Evolutionary conservation across 805 yeast genomes (phyloP).

Genomic region (Candida ascalaphidarum): DNA sequence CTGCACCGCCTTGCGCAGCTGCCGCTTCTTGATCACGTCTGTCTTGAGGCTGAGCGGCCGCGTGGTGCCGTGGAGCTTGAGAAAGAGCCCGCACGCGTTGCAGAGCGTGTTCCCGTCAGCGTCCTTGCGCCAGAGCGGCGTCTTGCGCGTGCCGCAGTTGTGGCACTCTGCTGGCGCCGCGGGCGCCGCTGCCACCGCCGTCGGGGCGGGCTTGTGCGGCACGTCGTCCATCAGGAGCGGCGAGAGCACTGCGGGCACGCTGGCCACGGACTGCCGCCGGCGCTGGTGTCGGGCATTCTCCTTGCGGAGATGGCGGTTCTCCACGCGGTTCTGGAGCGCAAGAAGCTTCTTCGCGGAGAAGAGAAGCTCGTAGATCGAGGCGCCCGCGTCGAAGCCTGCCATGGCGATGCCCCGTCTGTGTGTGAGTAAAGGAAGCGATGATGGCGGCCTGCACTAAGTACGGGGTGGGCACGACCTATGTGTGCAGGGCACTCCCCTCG

Average conservation of each 20-base stretch:
- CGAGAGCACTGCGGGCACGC: constrained; percentile 28
- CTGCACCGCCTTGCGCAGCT: constrained; percentile 37
- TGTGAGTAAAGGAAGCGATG: too few species aligned
- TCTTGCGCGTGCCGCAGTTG: constrained; percentile 51
- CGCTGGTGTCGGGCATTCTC: constrained; percentile 20
- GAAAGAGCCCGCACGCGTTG: constrained; percentile 57
- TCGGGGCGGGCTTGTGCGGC: too few species aligned
- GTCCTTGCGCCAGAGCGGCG: constrained; percentile 58
- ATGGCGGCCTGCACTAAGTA: too few species aligned
- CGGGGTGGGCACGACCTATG: too few species aligned
- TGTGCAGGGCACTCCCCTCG: too few species aligned
- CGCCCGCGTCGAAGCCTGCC: constrained; percentile 5
- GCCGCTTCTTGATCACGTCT: constrained; percentile 50
- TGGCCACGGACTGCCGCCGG: constrained; percentile 9
- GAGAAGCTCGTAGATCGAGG: constrained; percentile 33
- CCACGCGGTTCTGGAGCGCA: constrained; percentile 29
- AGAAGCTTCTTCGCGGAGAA: constrained; percentile 32
- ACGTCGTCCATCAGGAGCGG: constrained; percentile 32
- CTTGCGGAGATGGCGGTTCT: constrained; percentile 29
- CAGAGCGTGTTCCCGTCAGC: constrained; percentile 52
- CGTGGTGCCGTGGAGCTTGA: constrained; percentile 54
- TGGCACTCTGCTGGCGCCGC: constrained; percentile 33
- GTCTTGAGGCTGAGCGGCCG: constrained; percentile 51
- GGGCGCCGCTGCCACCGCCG: too few species aligned
- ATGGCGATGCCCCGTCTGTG: too few species aligned